These are phyloP conservation scores for Stellera chamaejasme DNA, from an alignment of 345 rosid species.

Conservation along the genomic window DNA sequence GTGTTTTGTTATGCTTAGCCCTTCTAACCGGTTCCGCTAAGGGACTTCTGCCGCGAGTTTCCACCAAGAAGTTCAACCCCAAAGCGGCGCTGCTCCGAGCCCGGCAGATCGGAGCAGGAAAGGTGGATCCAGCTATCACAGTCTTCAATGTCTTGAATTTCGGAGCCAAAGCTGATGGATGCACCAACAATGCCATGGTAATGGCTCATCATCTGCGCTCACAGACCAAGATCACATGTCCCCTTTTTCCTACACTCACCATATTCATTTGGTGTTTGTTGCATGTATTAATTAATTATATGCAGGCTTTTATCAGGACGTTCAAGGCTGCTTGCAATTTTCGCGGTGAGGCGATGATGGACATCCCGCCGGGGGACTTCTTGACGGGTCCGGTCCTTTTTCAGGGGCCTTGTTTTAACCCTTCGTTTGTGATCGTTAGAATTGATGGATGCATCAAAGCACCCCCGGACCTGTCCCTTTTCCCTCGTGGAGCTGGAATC, in stretches of 20 bases:
- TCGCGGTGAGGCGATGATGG: slow-evolving; percentile 12
- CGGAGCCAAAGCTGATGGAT: slow-evolving; percentile 15
- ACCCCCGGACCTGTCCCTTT: not conserved
- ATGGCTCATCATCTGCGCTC: no score
- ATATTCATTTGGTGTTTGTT: not conserved
- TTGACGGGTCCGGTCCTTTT: slow-evolving; percentile 8
- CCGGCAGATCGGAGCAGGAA: not conserved
- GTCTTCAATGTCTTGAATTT: slow-evolving; percentile 7
- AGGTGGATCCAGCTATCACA: not conserved
- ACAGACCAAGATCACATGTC: no score
- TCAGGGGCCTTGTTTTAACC: slow-evolving; percentile 15
- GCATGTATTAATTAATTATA: no score
- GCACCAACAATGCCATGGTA: slow-evolving; percentile 7
- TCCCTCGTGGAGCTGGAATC: slow-evolving; percentile 8
- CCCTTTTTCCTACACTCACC: no score
- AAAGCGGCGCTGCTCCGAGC: slow-evolving; percentile 8
- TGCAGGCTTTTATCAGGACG: slow-evolving; percentile 9
- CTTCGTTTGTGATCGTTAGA: slow-evolving; percentile 5
- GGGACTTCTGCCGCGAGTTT: no score
- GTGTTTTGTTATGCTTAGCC: no score
- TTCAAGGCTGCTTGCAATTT: slow-evolving; percentile 15
- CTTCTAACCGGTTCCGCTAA: no score
- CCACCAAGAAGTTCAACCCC: no score
- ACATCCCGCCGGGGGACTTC: slow-evolving; percentile 7
- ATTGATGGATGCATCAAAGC: slow-evolving; percentile 6